phyloP scores from a whole-genome alignment of 148 eudicot species.

The Gaultheria prostrata region DNA sequence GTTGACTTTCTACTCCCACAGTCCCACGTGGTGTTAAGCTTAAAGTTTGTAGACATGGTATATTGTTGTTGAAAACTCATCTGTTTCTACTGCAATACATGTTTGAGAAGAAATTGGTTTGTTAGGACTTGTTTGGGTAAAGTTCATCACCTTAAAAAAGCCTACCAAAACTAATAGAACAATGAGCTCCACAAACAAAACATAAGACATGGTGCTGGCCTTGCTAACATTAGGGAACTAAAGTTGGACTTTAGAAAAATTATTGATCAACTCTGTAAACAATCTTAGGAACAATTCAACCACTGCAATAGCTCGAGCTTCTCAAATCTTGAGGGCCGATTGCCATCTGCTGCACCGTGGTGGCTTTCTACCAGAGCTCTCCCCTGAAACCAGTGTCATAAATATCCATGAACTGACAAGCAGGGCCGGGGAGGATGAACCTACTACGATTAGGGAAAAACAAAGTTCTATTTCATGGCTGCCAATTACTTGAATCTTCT shows the following conservation, averaged over 20 bases:
- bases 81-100: not conserved
- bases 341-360: not conserved
- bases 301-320: not conserved
- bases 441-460: not conserved
- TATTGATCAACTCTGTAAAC: not conserved
- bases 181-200: not conserved
- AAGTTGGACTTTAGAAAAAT: not conserved
- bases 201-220: not conserved
- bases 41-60: not conserved
- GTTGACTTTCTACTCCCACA: not conserved
- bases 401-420: not conserved
- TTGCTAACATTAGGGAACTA: not conserved
- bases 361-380: not conserved
- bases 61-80: not conserved
- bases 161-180: not conserved
- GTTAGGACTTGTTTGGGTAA: not conserved
- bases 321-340: not conserved
- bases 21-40: not conserved
- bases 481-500: not conserved
- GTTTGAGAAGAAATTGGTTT: not conserved
- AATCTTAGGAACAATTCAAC: not conserved
- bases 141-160: not conserved
- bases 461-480: not conserved
- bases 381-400: not conserved
- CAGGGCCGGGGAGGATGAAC: not conserved